phyloP scores from a whole-genome alignment of 192 early-diverging fungal genomes.

The Spinellus fusiger region DNA sequence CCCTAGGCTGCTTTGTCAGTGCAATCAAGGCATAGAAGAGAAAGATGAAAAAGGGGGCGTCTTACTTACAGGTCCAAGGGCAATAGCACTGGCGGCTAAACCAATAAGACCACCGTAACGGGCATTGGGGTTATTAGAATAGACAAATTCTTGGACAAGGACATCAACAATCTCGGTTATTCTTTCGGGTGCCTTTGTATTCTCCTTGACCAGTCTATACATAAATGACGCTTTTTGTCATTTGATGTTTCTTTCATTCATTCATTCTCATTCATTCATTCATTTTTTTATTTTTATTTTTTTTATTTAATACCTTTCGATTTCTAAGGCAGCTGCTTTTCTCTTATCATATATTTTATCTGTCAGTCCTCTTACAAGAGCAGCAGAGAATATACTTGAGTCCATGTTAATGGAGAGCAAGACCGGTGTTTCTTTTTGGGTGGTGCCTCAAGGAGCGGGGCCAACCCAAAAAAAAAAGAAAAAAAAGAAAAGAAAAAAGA shows the following conservation, averaged over 20 bases:
- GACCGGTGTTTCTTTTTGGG: not conserved
- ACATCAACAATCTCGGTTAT: constrained; percentile 67
- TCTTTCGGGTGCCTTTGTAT: constrained; percentile 49
- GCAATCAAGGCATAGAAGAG: too few species aligned
- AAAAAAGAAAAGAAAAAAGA: too few species aligned
- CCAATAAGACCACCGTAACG: constrained; percentile 93
- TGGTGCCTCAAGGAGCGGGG: too few species aligned
- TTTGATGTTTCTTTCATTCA: not conserved
- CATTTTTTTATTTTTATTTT: not conserved
- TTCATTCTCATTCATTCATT: constrained; percentile 79
- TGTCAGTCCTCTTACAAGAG: constrained; percentile 64
- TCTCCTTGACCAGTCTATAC: constrained; percentile 56
- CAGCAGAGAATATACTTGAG: constrained; percentile 15
- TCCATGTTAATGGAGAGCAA: constrained; percentile 8
- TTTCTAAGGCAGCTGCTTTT: constrained; percentile 84
- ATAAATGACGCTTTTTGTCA: not conserved
- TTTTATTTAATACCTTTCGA: constrained; percentile 62
- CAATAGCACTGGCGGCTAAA: constrained; percentile 83
- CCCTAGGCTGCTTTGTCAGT: constrained; percentile 19
- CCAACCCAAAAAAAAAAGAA: too few species aligned
- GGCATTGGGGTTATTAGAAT: constrained; percentile 74
- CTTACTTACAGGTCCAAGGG: constrained; percentile 63
- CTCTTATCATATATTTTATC: constrained; percentile 95
- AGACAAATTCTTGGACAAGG: constrained; percentile 84
- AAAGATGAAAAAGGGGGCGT: not conserved